Evolutionary conservation across 805 yeast species (phyloP).

Genomic region (Suhomyces tanzawaensis): DNA sequence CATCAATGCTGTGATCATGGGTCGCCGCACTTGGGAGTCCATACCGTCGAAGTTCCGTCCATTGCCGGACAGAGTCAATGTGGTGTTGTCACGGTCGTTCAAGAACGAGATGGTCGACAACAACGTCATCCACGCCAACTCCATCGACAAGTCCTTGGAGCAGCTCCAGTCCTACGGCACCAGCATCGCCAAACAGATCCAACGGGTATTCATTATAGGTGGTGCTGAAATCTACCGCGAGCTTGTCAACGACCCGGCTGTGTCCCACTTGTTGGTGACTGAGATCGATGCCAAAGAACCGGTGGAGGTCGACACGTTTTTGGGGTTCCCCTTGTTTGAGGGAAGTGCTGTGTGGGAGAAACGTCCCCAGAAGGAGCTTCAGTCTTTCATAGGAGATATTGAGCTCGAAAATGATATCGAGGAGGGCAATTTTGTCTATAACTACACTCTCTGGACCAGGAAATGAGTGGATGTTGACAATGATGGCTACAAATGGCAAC

Average conservation of each 20-base stretch:
- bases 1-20: constrained; percentile 87
- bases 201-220: constrained; percentile 79
- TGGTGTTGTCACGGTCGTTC: constrained; percentile 61
- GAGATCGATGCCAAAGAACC: constrained; percentile 46
- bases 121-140: constrained; percentile 29
- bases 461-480: not conserved
- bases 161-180: constrained; percentile 27
- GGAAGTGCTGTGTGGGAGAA: constrained; percentile 33
- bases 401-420: constrained; percentile 32
- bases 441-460: constrained; percentile 58
- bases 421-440: constrained; percentile 46
- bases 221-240: constrained; percentile 84
- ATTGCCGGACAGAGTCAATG: constrained; percentile 68
- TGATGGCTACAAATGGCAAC: not conserved
- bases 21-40: constrained; percentile 93
- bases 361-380: constrained; percentile 33
- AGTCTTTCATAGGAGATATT: constrained; percentile 35
- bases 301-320: constrained; percentile 69
- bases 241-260: constrained; percentile 41
- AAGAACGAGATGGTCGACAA: constrained; percentile 18
- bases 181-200: constrained; percentile 43
- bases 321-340: constrained; percentile 35
- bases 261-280: constrained; percentile 63
- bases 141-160: constrained; percentile 26
- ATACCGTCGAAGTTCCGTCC: constrained; percentile 86